Conservation (phyloP, 169 alveolate genomes). For the Pseudocohnilembus persalinus region DNA sequence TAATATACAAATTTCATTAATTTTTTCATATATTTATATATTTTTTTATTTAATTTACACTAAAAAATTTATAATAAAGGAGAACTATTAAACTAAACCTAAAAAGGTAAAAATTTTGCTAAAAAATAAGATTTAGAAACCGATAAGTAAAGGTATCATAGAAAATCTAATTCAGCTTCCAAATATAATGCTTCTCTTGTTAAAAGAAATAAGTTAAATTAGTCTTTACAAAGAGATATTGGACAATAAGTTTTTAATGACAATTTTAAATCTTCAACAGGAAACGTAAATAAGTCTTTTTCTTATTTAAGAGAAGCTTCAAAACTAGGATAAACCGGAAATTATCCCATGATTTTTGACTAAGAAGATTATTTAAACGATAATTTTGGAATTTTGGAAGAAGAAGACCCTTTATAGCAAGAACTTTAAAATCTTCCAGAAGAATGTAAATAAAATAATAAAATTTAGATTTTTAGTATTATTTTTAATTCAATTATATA, state of each 20-base stretch:
- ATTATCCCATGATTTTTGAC: neutral
- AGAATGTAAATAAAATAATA: neutral
- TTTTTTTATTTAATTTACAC: neutral
- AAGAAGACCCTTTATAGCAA: no score
- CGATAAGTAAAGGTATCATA: neutral
- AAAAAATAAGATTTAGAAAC: neutral
- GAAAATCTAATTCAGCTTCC: neutral
- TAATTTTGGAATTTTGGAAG: neutral
- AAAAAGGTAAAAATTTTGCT: neutral
- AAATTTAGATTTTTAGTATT: neutral
- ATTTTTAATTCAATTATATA: no score
- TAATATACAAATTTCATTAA: no score
- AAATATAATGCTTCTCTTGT: neutral
- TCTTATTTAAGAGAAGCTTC: neutral
- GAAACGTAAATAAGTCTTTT: neutral
- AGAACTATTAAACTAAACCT: neutral
- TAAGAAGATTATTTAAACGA: neutral
- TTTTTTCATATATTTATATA: no score
- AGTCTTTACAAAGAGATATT: neutral
- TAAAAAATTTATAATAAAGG: neutral
- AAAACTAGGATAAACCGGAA: neutral
- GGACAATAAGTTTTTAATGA: neutral
- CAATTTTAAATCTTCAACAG: no score
- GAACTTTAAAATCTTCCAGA: neutral
- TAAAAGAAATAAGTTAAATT: no score